These are phyloP conservation scores for Fusarium paranaense DNA, from an alignment of 2,329 filamentous ascomycete species.

Conservation along the genomic window DNA sequence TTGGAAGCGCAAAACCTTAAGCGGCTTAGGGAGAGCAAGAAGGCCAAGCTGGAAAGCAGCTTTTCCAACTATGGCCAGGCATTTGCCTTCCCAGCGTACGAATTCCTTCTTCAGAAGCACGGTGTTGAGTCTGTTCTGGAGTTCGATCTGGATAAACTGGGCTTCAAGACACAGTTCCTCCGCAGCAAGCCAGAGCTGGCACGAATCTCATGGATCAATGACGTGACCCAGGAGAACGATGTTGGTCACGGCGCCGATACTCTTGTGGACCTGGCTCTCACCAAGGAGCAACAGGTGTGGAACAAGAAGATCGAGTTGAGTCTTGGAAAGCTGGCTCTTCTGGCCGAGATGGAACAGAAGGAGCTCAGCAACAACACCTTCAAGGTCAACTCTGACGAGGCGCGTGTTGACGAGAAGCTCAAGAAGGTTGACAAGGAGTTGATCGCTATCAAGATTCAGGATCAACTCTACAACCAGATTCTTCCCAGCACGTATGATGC, in stretches of 20 bases:
- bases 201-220: conserved; percentile 94
- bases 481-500: conserved; percentile 75
- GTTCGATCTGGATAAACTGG: conserved; percentile 74
- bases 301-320: conserved; percentile 94
- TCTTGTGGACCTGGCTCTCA: conserved; percentile 76
- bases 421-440: conserved; percentile 72
- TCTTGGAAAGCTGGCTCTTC: conserved; percentile 82
- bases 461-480: conserved; percentile 79
- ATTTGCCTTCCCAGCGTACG: conserved; percentile 83
- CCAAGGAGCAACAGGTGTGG: conserved; percentile 85
- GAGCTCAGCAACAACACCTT: conserved; percentile 49
- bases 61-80: conserved; percentile 74
- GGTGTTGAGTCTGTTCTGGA: conserved; percentile 77
- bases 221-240: conserved; percentile 81
- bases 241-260: conserved; percentile 78
- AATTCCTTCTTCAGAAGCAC: conserved; percentile 76
- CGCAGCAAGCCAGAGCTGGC: conserved; percentile 77
- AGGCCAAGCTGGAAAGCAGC: conserved; percentile 60
- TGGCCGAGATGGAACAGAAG: conserved; percentile 68
- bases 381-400: conserved; percentile 52
- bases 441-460: conserved; percentile 81
- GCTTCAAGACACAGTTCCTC: conserved; percentile 83
- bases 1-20: conserved; percentile 47
- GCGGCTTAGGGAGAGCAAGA: conserved; percentile 55
- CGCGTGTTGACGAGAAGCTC: conserved; percentile 57